These are phyloP conservation scores for Botrytis aclada DNA, from an alignment of 2,329 filamentous ascomycete species.

Conservation along the genomic window DNA sequence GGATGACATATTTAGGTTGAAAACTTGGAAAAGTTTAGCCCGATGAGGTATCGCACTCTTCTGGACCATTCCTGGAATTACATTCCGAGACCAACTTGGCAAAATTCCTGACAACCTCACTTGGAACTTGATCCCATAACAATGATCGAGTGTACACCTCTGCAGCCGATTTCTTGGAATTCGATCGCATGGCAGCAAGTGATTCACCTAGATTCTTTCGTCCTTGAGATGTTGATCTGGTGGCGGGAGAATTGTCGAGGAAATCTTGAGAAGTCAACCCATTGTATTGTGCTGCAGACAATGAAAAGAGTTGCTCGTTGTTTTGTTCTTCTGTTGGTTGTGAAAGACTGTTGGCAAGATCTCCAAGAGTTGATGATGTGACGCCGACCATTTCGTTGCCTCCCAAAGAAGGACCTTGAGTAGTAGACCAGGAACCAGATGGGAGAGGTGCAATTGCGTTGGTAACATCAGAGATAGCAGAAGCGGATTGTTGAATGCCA, in stretches of 20 bases:
- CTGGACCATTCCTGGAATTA: constrained; percentile 43
- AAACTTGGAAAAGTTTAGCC: background rate
- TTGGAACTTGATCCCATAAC: constrained; percentile 90
- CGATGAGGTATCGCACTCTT: constrained; percentile 27
- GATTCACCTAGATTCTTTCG: constrained; percentile 77
- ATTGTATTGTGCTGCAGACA: constrained; percentile 86
- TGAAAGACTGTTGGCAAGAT: constrained; percentile 65
- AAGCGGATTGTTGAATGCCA: constrained; percentile 51
- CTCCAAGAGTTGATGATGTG: constrained; percentile 60
- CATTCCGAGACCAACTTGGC: constrained; percentile 83
- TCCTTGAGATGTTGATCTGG: constrained; percentile 55
- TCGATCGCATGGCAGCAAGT: constrained; percentile 71
- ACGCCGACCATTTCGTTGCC: constrained; percentile 47
- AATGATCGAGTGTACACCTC: constrained; percentile 92
- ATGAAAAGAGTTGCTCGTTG: constrained; percentile 81
- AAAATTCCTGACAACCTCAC: constrained; percentile 89
- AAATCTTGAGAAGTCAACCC: constrained; percentile 75
- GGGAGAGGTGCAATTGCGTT: constrained; percentile 49
- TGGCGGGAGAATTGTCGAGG: constrained; percentile 51
- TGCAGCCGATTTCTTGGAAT: constrained; percentile 69
- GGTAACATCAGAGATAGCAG: constrained; percentile 18
- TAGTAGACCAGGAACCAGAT: constrained; percentile 49
- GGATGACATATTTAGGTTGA: background rate
- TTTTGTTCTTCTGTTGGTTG: constrained; percentile 80
- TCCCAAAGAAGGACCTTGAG: constrained; percentile 42